Conservation (phyloP, 2,329 filamentous ascomycete genomes). For the Verticillium klebahnii region DNA sequence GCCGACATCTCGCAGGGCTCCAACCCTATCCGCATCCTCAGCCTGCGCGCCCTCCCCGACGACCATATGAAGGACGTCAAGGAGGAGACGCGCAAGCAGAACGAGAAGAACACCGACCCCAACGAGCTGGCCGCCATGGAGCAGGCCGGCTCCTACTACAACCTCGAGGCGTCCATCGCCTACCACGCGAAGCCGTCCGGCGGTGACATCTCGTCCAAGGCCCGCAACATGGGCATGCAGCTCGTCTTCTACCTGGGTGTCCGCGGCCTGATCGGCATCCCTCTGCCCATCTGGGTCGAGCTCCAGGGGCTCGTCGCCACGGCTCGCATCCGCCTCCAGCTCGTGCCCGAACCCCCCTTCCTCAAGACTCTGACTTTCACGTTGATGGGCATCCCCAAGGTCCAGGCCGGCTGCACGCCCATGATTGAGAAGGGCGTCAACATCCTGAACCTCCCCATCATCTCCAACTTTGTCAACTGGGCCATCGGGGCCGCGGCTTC, state of each 20-base stretch:
- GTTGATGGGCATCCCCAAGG: conserved; percentile 87
- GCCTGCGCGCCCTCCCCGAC: conserved; percentile 80
- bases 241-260: conserved; percentile 90
- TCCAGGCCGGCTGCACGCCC: conserved; percentile 83
- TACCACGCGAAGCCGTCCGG: conserved; percentile 76
- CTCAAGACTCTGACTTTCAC: conserved; percentile 90
- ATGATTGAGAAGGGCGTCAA: conserved; percentile 92
- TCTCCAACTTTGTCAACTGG: conserved; percentile 96
- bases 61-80: conserved; percentile 77
- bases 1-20: conserved; percentile 92
- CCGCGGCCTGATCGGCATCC: conserved; percentile 83
- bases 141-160: conserved; percentile 87
- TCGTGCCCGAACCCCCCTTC: conserved; percentile 86
- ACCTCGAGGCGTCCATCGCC: conserved; percentile 70
- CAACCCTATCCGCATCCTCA: conserved; percentile 85
- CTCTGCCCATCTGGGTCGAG: conserved; percentile 81
- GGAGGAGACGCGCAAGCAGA: conserved; percentile 48
- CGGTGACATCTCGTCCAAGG: conserved; percentile 69
- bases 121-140: conserved; percentile 86
- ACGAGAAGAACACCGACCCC: conserved; percentile 64
- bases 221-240: conserved; percentile 65
- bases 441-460: conserved; percentile 83
- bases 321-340: conserved; percentile 63
- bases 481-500: conserved; percentile 81
- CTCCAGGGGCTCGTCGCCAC: conserved; percentile 68